Percentiles rank a stretch among this genome's conserved stretches.
These are phyloP conservation scores for Fennellomyces sp. DNA, from an alignment of 371 early-diverging fungal genomes.

Conservation along the genomic window DNA sequence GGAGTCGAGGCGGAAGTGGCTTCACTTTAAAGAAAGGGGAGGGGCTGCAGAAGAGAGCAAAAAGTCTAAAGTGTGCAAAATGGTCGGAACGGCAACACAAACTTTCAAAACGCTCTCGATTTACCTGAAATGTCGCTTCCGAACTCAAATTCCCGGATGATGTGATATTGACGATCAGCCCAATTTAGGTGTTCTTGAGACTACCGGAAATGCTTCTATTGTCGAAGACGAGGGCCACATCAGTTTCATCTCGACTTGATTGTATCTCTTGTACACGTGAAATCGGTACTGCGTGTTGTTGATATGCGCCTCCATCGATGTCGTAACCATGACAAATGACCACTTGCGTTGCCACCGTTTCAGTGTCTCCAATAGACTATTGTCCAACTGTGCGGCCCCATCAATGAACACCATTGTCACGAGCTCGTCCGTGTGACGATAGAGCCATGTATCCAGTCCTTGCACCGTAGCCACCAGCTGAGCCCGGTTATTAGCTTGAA, in stretches of 20 bases:
- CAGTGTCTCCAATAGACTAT: background rate
- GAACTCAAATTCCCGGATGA: background rate
- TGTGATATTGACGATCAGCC: background rate
- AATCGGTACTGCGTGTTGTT: background rate
- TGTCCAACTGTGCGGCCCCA: background rate
- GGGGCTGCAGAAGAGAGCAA: background rate
- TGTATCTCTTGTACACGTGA: background rate
- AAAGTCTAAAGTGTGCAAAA: background rate
- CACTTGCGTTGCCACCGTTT: background rate
- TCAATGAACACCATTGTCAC: constrained; percentile 27
- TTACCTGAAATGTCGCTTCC: background rate
- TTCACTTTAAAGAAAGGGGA: background rate
- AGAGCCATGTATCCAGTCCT: constrained; percentile 25
- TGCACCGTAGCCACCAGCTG: constrained; percentile 7
- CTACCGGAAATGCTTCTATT: background rate
- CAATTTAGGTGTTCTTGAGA: constrained; percentile 1
- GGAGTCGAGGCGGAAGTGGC: background rate
- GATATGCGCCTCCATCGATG: background rate
- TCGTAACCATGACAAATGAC: background rate
- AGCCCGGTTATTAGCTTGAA: constrained; percentile 13
- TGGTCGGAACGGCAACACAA: constrained; percentile 1
- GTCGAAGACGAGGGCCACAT: background rate
- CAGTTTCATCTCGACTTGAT: constrained; percentile 3
- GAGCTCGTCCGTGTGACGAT: constrained; percentile 15
- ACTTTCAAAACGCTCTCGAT: background rate